Conservation (phyloP, 805 yeast species). For the baker's yeast (Saccharomyces cerevisiae) region DNA sequence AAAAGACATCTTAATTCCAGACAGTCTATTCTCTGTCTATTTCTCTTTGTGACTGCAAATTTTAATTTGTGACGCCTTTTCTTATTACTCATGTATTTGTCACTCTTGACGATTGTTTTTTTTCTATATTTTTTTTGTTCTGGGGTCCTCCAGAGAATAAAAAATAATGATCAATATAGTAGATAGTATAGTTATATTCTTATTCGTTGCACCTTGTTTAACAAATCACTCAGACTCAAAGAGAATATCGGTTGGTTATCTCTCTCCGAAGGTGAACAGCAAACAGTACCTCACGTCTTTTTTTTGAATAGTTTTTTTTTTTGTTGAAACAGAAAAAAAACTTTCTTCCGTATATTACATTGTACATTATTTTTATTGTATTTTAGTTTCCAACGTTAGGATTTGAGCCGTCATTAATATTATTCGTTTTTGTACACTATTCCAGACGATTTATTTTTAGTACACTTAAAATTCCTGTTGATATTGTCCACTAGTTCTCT, state of each 20-base stretch:
- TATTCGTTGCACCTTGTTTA: not conserved
- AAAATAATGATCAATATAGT: not conserved
- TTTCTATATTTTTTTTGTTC: not conserved
- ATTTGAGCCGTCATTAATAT: not conserved
- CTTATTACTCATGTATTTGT: not conserved
- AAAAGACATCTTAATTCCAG: too few species aligned
- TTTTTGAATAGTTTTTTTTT: not conserved
- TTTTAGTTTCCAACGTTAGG: not conserved
- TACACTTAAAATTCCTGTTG: not conserved
- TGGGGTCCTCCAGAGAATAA: not conserved
- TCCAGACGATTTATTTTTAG: not conserved
- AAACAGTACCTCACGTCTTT: not conserved
- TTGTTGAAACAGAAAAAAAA: not conserved
- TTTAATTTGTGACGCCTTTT: not conserved
- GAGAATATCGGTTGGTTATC: not conserved
- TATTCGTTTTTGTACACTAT: not conserved
- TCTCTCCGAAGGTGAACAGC: not conserved
- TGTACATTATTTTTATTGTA: not conserved
- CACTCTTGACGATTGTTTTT: not conserved
- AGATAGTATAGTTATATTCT: not conserved
- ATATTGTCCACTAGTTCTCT: not conserved
- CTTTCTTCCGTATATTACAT: not conserved
- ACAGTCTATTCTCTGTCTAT: not conserved
- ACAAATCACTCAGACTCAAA: not conserved
- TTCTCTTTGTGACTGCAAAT: not conserved